Evolutionary conservation across 352 stramenopile species (phyloP).

Genomic region (Blastocystis hominis): DNA sequence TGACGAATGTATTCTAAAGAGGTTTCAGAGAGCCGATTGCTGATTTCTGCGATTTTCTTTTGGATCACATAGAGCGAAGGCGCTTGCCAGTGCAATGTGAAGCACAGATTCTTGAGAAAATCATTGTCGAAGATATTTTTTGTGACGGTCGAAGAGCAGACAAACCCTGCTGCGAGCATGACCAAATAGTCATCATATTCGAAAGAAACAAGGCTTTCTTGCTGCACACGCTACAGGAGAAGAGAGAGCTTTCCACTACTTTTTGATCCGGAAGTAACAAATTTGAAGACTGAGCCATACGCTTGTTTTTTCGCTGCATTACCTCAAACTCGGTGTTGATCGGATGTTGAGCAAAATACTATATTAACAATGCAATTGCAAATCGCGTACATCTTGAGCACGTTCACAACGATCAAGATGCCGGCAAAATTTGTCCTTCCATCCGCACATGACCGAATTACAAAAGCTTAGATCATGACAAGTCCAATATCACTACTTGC

Average conservation of each 20-base stretch:
- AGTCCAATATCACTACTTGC: background rate
- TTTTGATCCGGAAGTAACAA: background rate
- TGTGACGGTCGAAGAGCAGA: background rate
- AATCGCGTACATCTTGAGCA: background rate
- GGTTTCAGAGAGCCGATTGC: background rate
- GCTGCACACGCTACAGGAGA: background rate
- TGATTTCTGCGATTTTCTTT: background rate
- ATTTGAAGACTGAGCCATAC: background rate
- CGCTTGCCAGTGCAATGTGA: background rate
- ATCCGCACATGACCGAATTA: background rate
- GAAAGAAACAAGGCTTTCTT: background rate
- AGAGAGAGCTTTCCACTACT: background rate
- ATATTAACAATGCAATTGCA: background rate
- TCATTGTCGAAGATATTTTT: slow-evolving; percentile 17
- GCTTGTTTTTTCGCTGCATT: background rate
- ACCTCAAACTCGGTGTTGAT: background rate
- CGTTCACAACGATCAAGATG: slow-evolving; percentile 1
- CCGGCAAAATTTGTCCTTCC: slow-evolving; percentile 27
- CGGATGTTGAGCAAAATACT: slow-evolving; percentile 2
- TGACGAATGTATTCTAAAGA: background rate
- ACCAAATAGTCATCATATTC: background rate
- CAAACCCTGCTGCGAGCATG: background rate
- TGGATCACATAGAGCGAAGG: slow-evolving; percentile 9
- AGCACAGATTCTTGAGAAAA: slow-evolving; percentile 10
- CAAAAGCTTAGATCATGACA: background rate